These are phyloP conservation scores for Pholiota conissans DNA, from an alignment of 768 basidiomycete species.

Conservation along the genomic window DNA sequence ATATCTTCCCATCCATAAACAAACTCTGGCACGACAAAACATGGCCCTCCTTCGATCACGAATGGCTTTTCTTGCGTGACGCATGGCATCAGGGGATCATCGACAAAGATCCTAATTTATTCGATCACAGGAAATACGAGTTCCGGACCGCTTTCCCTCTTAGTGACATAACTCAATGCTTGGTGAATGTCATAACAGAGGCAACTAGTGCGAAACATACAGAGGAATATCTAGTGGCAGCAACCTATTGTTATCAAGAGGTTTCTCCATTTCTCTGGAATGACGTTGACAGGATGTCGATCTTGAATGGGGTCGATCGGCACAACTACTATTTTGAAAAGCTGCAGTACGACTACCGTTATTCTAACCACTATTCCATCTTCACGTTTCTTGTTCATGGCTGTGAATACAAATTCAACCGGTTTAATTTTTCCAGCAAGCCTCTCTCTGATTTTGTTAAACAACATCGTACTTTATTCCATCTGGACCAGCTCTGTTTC, in stretches of 20 bases:
- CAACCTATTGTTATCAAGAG: conserved; percentile 17
- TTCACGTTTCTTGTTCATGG: not conserved
- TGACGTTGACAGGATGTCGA: no score
- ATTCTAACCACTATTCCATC: not conserved
- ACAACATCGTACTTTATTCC: not conserved
- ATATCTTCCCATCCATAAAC: not conserved
- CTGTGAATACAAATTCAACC: not conserved
- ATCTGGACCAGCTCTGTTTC: not conserved
- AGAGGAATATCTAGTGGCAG: conserved; percentile 7
- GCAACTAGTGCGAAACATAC: conserved; percentile 4
- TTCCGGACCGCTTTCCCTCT: conserved; percentile 2
- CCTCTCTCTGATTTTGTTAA: not conserved
- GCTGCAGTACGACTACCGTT: not conserved
- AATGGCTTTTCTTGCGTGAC: conserved; percentile 2
- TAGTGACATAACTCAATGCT: no score
- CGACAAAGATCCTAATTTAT: not conserved
- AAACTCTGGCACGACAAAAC: not conserved
- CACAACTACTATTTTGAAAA: not conserved
- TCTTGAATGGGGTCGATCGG: no score
- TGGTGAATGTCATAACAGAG: conserved; percentile 1
- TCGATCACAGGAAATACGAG: not conserved
- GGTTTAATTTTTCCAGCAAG: not conserved
- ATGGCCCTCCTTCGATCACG: not conserved
- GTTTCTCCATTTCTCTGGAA: conserved; percentile 1
- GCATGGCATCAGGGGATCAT: not conserved